A percentile compares a stretch with the other conserved stretches of the same genome.
phyloP scores from a whole-genome alignment of 306 rosid species.

The Echinosophora koreensis region DNA sequence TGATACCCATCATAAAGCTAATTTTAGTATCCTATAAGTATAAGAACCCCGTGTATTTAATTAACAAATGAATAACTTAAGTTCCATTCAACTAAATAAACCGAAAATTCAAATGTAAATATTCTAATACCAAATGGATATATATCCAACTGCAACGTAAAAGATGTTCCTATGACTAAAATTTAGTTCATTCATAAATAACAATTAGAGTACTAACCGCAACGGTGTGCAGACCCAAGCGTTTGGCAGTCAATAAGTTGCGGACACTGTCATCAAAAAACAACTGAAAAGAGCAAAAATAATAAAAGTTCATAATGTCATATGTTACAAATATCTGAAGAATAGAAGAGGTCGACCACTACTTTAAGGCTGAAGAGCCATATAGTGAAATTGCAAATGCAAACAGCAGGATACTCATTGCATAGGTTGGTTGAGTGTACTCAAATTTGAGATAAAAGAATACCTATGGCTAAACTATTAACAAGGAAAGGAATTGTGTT shows the following conservation, averaged over 20 bases:
- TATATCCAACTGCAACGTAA: neutral
- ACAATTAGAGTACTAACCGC: conserved; percentile 54
- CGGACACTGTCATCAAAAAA: conserved; percentile 86
- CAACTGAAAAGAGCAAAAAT: conserved; percentile 54
- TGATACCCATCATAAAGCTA: neutral
- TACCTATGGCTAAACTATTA: neutral
- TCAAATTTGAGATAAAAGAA: conserved; percentile 8
- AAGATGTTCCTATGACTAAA: neutral
- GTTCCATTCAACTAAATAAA: neutral
- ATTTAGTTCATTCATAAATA: neutral
- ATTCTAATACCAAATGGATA: neutral
- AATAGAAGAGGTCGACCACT: neutral
- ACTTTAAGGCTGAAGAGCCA: neutral
- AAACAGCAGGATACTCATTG: neutral
- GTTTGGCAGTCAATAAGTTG: conserved; percentile 70
- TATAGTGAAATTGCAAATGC: neutral
- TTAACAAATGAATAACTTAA: too few species aligned
- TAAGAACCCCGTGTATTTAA: neutral
- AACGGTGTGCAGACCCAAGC: conserved; percentile 74
- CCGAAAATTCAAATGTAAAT: neutral
- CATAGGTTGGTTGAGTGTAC: neutral
- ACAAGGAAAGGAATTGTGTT: neutral
- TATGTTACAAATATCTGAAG: neutral
- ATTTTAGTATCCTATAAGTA: neutral
- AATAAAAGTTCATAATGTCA: neutral